These are phyloP conservation scores for Xylaria curta DNA, from an alignment of 495 filamentous ascomycete species.

Conservation along the genomic window DNA sequence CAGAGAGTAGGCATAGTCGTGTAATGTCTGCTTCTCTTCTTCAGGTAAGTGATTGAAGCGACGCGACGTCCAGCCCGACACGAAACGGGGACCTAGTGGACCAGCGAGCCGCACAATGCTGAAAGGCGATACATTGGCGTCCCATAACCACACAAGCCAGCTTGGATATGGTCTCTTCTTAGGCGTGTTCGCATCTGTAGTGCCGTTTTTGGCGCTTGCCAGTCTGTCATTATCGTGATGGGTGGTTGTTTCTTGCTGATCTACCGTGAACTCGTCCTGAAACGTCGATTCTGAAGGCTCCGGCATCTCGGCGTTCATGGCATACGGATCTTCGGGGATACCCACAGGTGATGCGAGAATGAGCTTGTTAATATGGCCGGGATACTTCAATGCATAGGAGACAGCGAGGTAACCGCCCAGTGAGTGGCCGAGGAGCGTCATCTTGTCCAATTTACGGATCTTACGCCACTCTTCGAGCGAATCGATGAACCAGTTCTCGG, in stretches of 20 bases:
- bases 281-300: conserved; percentile 73
- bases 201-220: conserved; percentile 32
- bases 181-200: conserved; percentile 35
- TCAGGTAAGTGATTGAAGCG: conserved; percentile 86
- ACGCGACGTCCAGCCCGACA: conserved; percentile 92
- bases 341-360: conserved; percentile 94
- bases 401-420: conserved; percentile 94
- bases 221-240: conserved; percentile 30
- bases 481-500: conserved; percentile 96
- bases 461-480: conserved; percentile 95
- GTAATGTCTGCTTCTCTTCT: conserved; percentile 82
- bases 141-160: conserved; percentile 93
- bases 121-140: conserved; percentile 96
- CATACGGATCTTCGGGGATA: conserved; percentile 93
- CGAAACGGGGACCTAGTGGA: conserved; percentile 88
- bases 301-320: conserved; percentile 80
- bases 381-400: conserved; percentile 95
- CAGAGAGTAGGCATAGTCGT: conserved; percentile 92
- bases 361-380: conserved; percentile 90
- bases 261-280: conserved; percentile 75
- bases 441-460: conserved; percentile 85
- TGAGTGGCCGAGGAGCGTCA: conserved; percentile 92
- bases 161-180: conserved; percentile 69
- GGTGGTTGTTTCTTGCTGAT: conserved; percentile 67
- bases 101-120: conserved; percentile 86